Conservation (phyloP, 352 stramenopile species). For the Pythium grandisporangium region DNA sequence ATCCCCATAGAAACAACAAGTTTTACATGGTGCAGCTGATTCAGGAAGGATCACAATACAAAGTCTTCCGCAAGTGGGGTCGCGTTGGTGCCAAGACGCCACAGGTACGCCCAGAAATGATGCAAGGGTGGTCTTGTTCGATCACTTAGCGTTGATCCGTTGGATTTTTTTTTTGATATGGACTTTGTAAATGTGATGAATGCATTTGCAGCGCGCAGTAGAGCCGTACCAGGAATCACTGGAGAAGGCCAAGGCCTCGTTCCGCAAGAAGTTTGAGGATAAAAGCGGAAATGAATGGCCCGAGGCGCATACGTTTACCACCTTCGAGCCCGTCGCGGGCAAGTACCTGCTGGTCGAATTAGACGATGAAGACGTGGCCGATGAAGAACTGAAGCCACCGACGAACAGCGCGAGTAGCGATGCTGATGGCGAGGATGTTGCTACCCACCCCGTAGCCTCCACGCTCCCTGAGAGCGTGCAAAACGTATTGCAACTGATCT, state of each 20-base stretch:
- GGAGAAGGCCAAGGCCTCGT: conserved; percentile 38
- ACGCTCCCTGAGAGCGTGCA: conserved; percentile 12
- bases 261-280: conserved; percentile 50
- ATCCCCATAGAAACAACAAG: conserved; percentile 50
- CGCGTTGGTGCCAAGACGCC: conserved; percentile 57
- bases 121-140: no score
- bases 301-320: conserved; percentile 11
- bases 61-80: conserved; percentile 63
- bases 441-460: not conserved
- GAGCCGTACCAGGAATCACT: conserved; percentile 23
- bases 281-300: conserved; percentile 68
- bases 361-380: conserved; percentile 10
- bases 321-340: conserved; percentile 31
- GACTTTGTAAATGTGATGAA: not conserved
- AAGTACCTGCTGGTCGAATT: conserved; percentile 57
- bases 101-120: conserved; percentile 32
- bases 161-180: conserved; percentile 1
- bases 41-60: conserved; percentile 25
- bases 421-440: conserved; percentile 2
- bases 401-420: conserved; percentile 4
- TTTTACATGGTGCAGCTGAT: conserved; percentile 73
- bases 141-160: no score
- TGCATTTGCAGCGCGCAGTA: conserved; percentile 1
- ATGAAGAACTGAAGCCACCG: not conserved
- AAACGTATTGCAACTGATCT: conserved; percentile 18